Evolutionary conservation across 2,329 filamentous ascomycete species (phyloP).

Genomic region (Chaetomium strumarium): DNA sequence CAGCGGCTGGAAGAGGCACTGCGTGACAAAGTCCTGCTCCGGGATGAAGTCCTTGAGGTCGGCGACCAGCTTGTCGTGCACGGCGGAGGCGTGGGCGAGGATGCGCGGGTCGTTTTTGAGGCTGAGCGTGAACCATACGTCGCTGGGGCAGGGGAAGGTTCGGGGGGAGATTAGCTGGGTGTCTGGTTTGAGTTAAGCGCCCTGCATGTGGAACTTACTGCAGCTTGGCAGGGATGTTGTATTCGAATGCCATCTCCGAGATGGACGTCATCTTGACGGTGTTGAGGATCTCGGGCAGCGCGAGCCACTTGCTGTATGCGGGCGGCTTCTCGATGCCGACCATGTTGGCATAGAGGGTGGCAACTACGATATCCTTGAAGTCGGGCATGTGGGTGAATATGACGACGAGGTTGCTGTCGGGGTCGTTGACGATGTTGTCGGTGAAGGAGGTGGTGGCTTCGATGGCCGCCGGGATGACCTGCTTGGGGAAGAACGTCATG

Average conservation of each 20-base stretch:
- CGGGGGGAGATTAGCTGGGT: neutral
- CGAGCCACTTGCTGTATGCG: conserved; percentile 19
- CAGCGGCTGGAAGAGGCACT: conserved; percentile 26
- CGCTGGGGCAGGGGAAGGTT: conserved; percentile 14
- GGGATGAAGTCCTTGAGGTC: conserved; percentile 17
- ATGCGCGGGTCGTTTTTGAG: conserved; percentile 34
- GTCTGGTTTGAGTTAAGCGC: no score
- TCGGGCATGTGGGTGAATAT: conserved; percentile 20
- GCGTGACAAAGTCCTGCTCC: conserved; percentile 21
- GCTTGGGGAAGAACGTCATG: conserved; percentile 17
- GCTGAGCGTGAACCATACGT: conserved; percentile 33
- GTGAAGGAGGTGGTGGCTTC: conserved; percentile 18
- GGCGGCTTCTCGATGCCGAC: conserved; percentile 17
- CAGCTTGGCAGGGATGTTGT: conserved; percentile 15
- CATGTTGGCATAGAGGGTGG: conserved; percentile 17
- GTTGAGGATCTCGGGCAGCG: conserved; percentile 16
- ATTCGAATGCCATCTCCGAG: conserved; percentile 19
- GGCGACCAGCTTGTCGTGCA: conserved; percentile 28
- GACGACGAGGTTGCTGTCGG: conserved; percentile 20
- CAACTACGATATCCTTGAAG: conserved; percentile 18
- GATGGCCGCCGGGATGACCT: conserved; percentile 11
- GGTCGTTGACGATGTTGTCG: conserved; percentile 14
- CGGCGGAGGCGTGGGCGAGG: conserved; percentile 30
- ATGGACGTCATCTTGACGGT: conserved; percentile 20
- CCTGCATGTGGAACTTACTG: conserved; percentile 10